Evolutionary conservation across 2,329 filamentous ascomycete species (phyloP), one percentile per base, ranked within the genome.

Genomic region (Endocalyx cinctus): DNA sequence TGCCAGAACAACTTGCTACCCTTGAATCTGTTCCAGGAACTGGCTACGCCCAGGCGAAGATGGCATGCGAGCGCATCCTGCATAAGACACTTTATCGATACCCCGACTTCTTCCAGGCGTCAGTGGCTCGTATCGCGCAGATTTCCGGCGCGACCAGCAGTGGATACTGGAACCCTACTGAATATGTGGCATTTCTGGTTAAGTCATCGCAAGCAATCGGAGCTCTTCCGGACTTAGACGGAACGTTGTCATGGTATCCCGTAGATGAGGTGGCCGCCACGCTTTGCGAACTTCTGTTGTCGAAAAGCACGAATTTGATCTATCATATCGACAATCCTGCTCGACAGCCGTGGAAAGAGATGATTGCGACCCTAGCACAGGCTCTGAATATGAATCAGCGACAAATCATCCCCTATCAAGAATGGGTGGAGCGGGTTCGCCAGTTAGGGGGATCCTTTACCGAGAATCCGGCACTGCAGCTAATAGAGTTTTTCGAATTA

Each of bases 41-140:
- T 4, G 72, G 72, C 13, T 76, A 77, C 40, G 58, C 55, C n/a
- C 69, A 76, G 6, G 72, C 67, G 5, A 77, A 77, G 41, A 66
- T 47, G 25, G 58, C 59, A 0, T 74, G 70, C 46, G 71, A 77
- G 42, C 49, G 54, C 4, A 68, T 74, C 51, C 58, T 77, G 0
- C 60, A 68, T 30, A 51, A 60, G 31, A 74, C 72, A 1, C 48
- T 74, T 4, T 62, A 65, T 34, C 45, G 52, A n/a, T 49, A 66
- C 39, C 62, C 63, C 0, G 35, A 57, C 1, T 51, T 42, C 1
- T 72, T 76, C 53, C 60, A 58, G 12, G 39, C 65, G 0, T 66
- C 62, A 54, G 51, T 49, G 1, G 63, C 70, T 1, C 61, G 73
- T 0, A 54, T 65, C 0, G 74, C 69, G 0, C 74, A 79, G 47